phyloP scores from a whole-genome alignment of 345 rosid species.

The Arabis hirsuta region DNA sequence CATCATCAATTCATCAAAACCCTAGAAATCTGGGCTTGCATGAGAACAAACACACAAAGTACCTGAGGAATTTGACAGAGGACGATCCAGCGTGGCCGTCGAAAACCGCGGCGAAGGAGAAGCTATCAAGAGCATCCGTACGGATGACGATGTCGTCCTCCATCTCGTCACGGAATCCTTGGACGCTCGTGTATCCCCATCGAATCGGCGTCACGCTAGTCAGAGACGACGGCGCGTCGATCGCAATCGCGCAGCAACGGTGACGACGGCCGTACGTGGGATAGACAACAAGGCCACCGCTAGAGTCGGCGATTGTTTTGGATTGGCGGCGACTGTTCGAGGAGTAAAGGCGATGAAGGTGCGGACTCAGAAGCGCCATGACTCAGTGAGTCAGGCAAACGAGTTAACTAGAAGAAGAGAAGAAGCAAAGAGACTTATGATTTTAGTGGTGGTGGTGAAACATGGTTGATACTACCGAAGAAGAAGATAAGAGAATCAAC shows the following conservation, averaged over 20 bases:
- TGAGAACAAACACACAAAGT: conserved; percentile 11
- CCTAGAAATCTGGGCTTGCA: conserved; percentile 1
- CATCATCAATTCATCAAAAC: conserved; percentile 7
- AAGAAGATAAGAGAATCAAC: conserved; percentile 27
- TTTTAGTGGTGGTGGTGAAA: conserved; percentile 28
- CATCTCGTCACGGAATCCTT: conserved; percentile 92
- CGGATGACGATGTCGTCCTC: conserved; percentile 76
- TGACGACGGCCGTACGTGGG: conserved; percentile 44
- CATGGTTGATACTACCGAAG: no score
- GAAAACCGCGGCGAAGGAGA: conserved; percentile 87
- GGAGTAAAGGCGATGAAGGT: conserved; percentile 61
- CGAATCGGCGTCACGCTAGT: conserved; percentile 63
- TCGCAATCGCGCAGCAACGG: conserved; percentile 81
- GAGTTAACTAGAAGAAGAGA: conserved; percentile 23
- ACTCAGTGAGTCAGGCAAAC: conserved; percentile 49
- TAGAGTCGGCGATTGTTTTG: conserved; percentile 10
- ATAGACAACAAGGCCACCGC: conserved; percentile 32
- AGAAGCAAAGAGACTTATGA: not conserved
- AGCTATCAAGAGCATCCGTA: conserved; percentile 73
- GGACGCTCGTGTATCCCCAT: conserved; percentile 73
- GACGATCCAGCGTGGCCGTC: conserved; percentile 92
- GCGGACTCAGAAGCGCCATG: conserved; percentile 74
- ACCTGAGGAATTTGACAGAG: conserved; percentile 81
- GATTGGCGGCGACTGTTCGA: conserved; percentile 42
- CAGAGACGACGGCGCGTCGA: conserved; percentile 73